Evolutionary conservation across 306 rosid species (phyloP).

Genomic region (Prinsepia uniflora): DNA sequence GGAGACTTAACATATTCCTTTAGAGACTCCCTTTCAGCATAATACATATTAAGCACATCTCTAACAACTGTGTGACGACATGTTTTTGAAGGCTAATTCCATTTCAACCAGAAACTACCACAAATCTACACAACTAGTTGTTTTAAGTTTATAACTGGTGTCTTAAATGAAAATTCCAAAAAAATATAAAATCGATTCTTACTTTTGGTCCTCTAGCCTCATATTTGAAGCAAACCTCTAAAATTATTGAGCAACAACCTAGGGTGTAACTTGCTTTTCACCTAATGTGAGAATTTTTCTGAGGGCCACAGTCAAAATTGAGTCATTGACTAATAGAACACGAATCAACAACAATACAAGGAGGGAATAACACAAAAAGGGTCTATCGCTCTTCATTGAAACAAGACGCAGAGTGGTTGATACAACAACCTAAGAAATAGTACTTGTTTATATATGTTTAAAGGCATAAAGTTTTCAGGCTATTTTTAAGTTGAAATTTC

Average conservation of each 20-base stretch:
- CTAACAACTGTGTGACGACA: too few relatives aligned
- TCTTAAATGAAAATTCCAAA: not conserved
- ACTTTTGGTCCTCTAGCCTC: constrained; percentile 12
- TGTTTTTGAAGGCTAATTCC: constrained; percentile 12
- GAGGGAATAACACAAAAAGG: not conserved
- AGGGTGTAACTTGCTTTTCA: not conserved
- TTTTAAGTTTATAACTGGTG: not conserved
- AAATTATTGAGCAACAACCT: not conserved
- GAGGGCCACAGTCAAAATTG: constrained; percentile 4
- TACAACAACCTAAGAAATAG: constrained; percentile 1
- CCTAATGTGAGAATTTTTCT: not conserved
- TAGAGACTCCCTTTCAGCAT: too few relatives aligned
- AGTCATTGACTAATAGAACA: not conserved
- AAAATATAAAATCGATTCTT: constrained; percentile 1
- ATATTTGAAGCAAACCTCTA: constrained; percentile 16
- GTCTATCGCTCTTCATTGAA: not conserved
- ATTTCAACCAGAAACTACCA: constrained; percentile 23
- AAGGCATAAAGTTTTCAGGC: not conserved
- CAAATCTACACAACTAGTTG: not conserved
- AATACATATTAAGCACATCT: too few relatives aligned
- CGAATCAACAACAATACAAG: not conserved
- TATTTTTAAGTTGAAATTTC: not conserved
- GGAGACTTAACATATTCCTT: too few relatives aligned
- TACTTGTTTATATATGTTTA: not conserved
- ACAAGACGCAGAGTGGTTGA: not conserved